Conservation (phyloP, 768 basidiomycete genomes). For the Pleurotus citrinopileatus region DNA sequence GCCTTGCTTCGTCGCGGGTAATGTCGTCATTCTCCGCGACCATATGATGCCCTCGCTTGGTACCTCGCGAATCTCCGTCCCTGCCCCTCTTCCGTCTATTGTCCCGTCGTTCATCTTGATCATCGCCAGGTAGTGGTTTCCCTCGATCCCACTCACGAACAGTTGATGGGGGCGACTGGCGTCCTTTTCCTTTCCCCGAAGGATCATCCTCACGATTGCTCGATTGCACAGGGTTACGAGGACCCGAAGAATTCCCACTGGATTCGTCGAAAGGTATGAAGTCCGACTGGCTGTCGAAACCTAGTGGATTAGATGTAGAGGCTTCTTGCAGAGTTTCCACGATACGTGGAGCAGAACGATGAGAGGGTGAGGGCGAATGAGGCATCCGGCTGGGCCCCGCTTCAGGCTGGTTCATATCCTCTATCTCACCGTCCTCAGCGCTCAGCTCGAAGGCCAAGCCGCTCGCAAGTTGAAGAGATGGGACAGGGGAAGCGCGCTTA, state of each 20-base stretch:
- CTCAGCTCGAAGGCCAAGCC: not conserved
- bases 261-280: not conserved
- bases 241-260: not conserved
- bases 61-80: slow-evolving; percentile 9
- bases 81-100: slow-evolving; percentile 16
- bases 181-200: not conserved
- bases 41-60: slow-evolving; percentile 45
- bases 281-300: not conserved
- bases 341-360: not conserved
- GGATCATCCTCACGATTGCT: not conserved
- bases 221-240: not conserved
- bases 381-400: not conserved
- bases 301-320: not conserved
- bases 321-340: not conserved
- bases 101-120: slow-evolving; percentile 11
- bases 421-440: not conserved
- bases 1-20: slow-evolving; percentile 51
- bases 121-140: slow-evolving; percentile 20
- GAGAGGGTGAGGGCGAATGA: not conserved
- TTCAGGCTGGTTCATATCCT: not conserved
- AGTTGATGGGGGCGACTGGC: slow-evolving; percentile 9
- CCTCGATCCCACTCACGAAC: slow-evolving; percentile 43
- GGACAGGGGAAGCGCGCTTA: not conserved
- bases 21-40: slow-evolving; percentile 43
- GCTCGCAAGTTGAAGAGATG: not conserved